These are phyloP conservation scores for Suillus spraguei DNA, from an alignment of 768 basidiomycete species.

Conservation along the genomic window DNA sequence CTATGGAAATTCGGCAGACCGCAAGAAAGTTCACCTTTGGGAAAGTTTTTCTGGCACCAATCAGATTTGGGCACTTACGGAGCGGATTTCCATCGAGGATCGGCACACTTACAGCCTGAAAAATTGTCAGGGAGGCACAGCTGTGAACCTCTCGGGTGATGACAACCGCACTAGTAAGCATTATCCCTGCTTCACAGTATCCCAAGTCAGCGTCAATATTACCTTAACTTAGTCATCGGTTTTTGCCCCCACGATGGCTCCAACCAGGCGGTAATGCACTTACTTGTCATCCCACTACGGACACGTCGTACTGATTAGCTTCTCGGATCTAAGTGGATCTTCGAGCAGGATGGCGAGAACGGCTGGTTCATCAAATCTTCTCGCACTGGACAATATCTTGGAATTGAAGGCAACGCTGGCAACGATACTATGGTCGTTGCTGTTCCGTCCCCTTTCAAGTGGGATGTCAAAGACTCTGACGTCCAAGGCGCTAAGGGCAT, in stretches of 20 bases:
- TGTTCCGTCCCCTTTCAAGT: constrained; percentile 37
- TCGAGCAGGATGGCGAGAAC: constrained; percentile 32
- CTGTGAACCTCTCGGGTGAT: constrained; percentile 54
- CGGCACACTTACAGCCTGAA: constrained; percentile 48
- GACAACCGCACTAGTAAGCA: constrained; percentile 50
- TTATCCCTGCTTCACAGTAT: not conserved
- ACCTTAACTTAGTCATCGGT: constrained; percentile 46
- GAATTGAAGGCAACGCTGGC: constrained; percentile 27
- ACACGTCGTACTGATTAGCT: not conserved
- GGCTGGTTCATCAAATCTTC: constrained; percentile 47
- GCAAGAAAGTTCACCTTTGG: not conserved
- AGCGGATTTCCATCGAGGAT: constrained; percentile 23
- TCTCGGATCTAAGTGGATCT: constrained; percentile 44
- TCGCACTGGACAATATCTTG: constrained; percentile 44
- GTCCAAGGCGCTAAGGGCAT: constrained; percentile 37
- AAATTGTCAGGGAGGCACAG: constrained; percentile 54
- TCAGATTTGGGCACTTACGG: too few relatives aligned
- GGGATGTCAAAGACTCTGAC: constrained; percentile 52
- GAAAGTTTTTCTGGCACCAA: not conserved
- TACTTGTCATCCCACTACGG: not conserved
- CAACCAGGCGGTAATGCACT: constrained; percentile 48
- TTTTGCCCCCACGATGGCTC: constrained; percentile 41
- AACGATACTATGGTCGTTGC: constrained; percentile 47
- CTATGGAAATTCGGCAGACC: not conserved
- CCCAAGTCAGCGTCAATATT: not conserved